Percentiles rank a stretch among this genome's conserved stretches.
Conservation (phyloP, 176 grass and related monocot species). For the Olyra latifolia region DNA sequence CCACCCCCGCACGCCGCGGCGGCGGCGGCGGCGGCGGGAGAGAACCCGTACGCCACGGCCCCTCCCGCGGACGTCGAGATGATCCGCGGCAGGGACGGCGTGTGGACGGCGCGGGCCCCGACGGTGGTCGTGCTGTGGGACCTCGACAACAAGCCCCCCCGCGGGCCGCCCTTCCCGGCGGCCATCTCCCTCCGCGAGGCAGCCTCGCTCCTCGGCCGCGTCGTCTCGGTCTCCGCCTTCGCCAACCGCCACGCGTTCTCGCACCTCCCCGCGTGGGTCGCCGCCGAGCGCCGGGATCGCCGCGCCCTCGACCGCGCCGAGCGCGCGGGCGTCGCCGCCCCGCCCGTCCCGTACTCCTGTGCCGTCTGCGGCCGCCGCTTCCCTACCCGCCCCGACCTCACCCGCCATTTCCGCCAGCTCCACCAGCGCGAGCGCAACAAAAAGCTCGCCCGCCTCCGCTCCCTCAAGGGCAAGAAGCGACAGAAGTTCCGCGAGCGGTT, state of each 20-base stretch:
- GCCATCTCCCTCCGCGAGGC: slow-evolving; percentile 57
- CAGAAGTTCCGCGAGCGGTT: slow-evolving; percentile 73
- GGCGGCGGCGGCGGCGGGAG: slow-evolving; percentile 1
- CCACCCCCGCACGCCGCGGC: not conserved
- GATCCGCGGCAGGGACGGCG: slow-evolving; percentile 52
- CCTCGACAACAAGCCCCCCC: slow-evolving; percentile 96
- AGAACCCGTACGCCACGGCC: slow-evolving; percentile 23
- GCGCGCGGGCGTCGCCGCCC: slow-evolving; percentile 47
- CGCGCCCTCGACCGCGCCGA: slow-evolving; percentile 67
- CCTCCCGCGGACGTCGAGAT: slow-evolving; percentile 51
- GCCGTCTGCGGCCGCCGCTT: slow-evolving; percentile 86
- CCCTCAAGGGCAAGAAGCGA: slow-evolving; percentile 97
- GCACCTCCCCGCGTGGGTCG: slow-evolving; percentile 73
- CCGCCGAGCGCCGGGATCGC: slow-evolving; percentile 64
- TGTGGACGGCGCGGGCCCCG: slow-evolving; percentile 60
- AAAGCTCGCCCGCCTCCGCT: slow-evolving; percentile 75
- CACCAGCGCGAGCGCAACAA: slow-evolving; percentile 95
- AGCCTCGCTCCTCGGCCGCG: slow-evolving; percentile 70
- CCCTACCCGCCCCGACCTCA: slow-evolving; percentile 75
- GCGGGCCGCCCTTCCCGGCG: slow-evolving; percentile 65
- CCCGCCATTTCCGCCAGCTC: slow-evolving; percentile 91
- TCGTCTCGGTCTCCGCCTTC: slow-evolving; percentile 77
- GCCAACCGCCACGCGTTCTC: slow-evolving; percentile 88
- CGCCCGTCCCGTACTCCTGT: slow-evolving; percentile 66
- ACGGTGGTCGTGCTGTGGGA: slow-evolving; percentile 83